phyloP scores from a whole-genome alignment of 306 rosid genomes.

The Castanea mollissima region DNA sequence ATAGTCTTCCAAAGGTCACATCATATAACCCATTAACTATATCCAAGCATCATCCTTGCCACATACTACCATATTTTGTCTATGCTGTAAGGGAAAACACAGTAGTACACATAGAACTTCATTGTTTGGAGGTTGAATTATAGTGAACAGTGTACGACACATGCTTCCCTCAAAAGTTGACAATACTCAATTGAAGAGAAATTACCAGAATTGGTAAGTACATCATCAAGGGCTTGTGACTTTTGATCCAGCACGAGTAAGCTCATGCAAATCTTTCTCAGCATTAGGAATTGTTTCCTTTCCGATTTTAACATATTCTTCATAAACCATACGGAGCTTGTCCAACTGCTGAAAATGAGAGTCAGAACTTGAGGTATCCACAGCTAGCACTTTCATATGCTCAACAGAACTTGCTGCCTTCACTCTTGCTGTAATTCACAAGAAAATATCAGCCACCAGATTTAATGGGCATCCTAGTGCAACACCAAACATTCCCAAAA shows the following conservation, averaged over 20 bases:
- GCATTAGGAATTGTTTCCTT: conserved; percentile 73
- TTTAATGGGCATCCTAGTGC: not conserved
- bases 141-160: not conserved
- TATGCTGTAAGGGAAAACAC: not conserved
- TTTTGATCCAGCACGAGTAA: conserved; percentile 59
- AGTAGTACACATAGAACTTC: not conserved
- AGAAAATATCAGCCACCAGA: conserved; percentile 13
- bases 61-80: too few species aligned
- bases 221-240: conserved; percentile 82
- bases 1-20: too few species aligned
- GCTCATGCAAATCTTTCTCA: conserved; percentile 66
- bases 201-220: conserved; percentile 33
- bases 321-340: conserved; percentile 75
- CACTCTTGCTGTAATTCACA: conserved; percentile 70
- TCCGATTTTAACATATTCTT: conserved; percentile 73
- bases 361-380: conserved; percentile 65
- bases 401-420: conserved; percentile 77
- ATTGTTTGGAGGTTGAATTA: not conserved
- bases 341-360: conserved; percentile 87
- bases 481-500: not conserved
- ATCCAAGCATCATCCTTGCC: too few species aligned
- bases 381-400: conserved; percentile 67
- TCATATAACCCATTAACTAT: too few species aligned
- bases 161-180: conserved; percentile 3
- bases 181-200: not conserved